Percentiles rank a stretch among this genome's conserved stretches.
Evolutionary conservation across 257 asterid species (phyloP).

Genomic region (Datura wrightii): DNA sequence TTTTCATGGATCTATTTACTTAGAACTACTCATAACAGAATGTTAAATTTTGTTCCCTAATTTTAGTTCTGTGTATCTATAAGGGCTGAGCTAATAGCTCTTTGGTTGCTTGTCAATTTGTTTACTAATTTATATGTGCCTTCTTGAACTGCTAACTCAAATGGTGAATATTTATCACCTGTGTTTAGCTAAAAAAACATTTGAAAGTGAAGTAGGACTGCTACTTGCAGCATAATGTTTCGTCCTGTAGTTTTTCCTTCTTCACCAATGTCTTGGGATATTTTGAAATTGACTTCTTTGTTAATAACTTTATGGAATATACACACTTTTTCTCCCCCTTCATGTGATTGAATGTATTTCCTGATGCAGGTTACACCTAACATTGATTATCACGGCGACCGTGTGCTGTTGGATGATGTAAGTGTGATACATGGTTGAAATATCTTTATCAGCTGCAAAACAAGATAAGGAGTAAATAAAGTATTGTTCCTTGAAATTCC

Average conservation of each 20-base stretch:
- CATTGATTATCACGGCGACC: constrained; percentile 90
- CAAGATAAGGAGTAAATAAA: neutral
- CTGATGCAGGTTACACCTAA: constrained; percentile 81
- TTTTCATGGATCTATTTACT: neutral
- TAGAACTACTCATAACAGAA: neutral
- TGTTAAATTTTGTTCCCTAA: neutral
- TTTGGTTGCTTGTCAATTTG: neutral
- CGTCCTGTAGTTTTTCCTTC: neutral
- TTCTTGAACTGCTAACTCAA: neutral
- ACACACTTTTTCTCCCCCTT: neutral
- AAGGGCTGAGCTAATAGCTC: neutral
- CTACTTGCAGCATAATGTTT: no score
- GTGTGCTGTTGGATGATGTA: constrained; percentile 99
- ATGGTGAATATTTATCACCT: neutral
- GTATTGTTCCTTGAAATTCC: neutral
- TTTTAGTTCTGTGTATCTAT: neutral
- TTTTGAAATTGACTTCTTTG: neutral
- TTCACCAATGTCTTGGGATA: neutral
- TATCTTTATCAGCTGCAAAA: constrained; percentile 30
- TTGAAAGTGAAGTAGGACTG: neutral
- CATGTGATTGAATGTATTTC: constrained; percentile 33
- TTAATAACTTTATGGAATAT: neutral
- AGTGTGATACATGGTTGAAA: constrained; percentile 43
- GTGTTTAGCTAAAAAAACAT: neutral
- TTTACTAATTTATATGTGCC: neutral